Evolutionary conservation across 495 filamentous ascomycete genomes (phyloP).

Genomic region (Aspergillus funiculosus): DNA sequence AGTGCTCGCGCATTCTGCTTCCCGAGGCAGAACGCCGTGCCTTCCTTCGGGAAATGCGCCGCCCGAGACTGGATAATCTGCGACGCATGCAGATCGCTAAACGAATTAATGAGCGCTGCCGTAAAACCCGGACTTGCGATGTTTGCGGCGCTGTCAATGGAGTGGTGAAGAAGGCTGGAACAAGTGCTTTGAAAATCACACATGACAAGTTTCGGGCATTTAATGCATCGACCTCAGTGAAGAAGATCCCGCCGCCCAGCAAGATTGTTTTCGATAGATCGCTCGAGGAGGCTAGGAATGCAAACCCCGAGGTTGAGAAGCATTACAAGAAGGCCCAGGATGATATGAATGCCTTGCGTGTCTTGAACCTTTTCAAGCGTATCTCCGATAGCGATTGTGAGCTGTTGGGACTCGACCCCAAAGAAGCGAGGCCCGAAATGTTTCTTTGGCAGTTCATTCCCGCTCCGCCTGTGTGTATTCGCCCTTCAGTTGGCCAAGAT

Average conservation of each 20-base stretch:
- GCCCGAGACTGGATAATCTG: constrained; percentile 80
- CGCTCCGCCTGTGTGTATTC: constrained; percentile 85
- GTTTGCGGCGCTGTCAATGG: constrained; percentile 77
- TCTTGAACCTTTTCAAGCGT: constrained; percentile 83
- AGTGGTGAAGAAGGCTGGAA: constrained; percentile 75
- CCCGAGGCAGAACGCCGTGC: constrained; percentile 65
- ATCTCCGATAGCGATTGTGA: constrained; percentile 86
- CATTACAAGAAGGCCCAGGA: constrained; percentile 87
- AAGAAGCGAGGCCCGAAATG: constrained; percentile 88
- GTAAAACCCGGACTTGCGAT: constrained; percentile 72
- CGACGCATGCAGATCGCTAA: constrained; percentile 73
- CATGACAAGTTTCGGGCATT: constrained; percentile 87
- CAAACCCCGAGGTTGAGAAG: constrained; percentile 78
- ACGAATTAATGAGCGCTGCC: constrained; percentile 78
- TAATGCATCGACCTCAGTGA: constrained; percentile 76
- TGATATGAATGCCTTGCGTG: constrained; percentile 83
- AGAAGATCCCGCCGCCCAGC: constrained; percentile 70
- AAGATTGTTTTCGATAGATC: constrained; percentile 81
- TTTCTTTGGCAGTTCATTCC: constrained; percentile 97
- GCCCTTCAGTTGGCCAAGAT: constrained; percentile 89
- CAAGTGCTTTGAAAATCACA: constrained; percentile 76
- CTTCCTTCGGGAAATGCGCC: constrained; percentile 71
- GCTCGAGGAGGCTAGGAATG: constrained; percentile 67
- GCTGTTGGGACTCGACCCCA: constrained; percentile 78
- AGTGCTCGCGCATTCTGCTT: constrained; percentile 62